Base-by-base conservation (phyloP, 192 early-diverging fungal genomes). In the Phlyctochytrium arcticum region DNA sequence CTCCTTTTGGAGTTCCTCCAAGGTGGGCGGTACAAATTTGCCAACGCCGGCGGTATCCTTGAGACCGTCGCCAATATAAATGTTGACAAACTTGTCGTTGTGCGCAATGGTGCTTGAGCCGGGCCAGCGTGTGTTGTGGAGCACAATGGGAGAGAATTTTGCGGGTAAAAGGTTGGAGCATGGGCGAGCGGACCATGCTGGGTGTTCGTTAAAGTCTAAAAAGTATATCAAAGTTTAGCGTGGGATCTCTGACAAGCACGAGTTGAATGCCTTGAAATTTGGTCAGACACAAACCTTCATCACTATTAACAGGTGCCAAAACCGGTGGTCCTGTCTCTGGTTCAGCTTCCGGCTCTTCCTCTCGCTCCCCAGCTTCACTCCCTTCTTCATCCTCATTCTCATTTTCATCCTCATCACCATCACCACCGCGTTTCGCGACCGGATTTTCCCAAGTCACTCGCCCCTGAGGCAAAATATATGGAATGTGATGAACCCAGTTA, bases 401-500 rank as follows among this genome's bases (percentile, higher is more conserved):
- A 15, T 66, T 57, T 30, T 65, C 74, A 8, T 71, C 54, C 23
- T 75, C 69, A 7, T 71, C 75, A 2, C 62, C 71, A 23, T 77
- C 56, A 26, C 76, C 65, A 8, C 55, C 75, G n/a, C n/a, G n/a
- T 10, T 68, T 64, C 15, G 47, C n/a, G 29, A 59, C 60, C 24
- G 84, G 84, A 65, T 79, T 76, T 60, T 80, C 84, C 84, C 84
- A 85, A 10, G 58, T 73, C 1, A 65, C 66, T 27, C 80, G 62
- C 4, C 84, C 84, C 70, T 85, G 84, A 6, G 84, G 84, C 21
- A 85, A 67, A 31, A 85, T 71, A 62, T 85, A 85, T 19, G 81
- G 84, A 1, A 85, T 75, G 51, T 85, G 84, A 64, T 85, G 84
- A 19, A 84, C 81, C 84, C 84, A 85, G 65, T 80, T 82, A 54